Evolutionary conservation across 371 early-diverging fungal genomes (phyloP), one percentile per base, ranked within the genome.

Genomic region (Mycotypha africana): DNA sequence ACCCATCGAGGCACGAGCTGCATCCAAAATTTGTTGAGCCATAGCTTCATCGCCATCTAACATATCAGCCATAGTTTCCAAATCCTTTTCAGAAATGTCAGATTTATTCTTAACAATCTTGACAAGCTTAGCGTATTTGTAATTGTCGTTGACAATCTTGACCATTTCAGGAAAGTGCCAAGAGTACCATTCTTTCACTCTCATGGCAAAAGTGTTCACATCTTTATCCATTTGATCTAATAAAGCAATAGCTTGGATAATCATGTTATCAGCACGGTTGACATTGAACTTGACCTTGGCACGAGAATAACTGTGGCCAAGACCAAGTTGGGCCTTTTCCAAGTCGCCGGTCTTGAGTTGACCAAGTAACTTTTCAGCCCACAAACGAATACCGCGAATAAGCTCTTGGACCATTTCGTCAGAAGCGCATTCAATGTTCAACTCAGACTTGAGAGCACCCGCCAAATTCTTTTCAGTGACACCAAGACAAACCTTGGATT

Each of bases 121-220:
- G 49, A 86, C 88, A 42, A 93, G 79, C 48, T 82, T 81, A 54
- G 96, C 96, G 65, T 86, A 98, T 60, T 84, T 78, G 61, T 79
- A 81, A 72, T 95, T 93, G 74, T 97, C 97, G 56, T 76, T 77
- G 52, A 95, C 88, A 51, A 98, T 90, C 78, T 93, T 93, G 72
- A 86, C 83, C 57, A 98, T 79, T 79, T 98, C 97, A 34, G 99
- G 99, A 82, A 97, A 98, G 66, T 97, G 96, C 97, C 96, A 98
- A 38, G 90, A 89, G 74, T 98, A 98, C 97, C 97, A 97, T 76
- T 98, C 97, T 62, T 60, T 62, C 47, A 84, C 78, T 51, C 93
- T 82, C 93, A 94, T 94, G 28, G 91, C 79, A 57, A 93, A 93
- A 25, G 86, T 86, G 77, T 94, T 93, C 60, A 95, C 83, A 61